Evolutionary conservation across 202 grass and related monocot species (phyloP).

Genomic region (Brachypodium distachyon): DNA sequence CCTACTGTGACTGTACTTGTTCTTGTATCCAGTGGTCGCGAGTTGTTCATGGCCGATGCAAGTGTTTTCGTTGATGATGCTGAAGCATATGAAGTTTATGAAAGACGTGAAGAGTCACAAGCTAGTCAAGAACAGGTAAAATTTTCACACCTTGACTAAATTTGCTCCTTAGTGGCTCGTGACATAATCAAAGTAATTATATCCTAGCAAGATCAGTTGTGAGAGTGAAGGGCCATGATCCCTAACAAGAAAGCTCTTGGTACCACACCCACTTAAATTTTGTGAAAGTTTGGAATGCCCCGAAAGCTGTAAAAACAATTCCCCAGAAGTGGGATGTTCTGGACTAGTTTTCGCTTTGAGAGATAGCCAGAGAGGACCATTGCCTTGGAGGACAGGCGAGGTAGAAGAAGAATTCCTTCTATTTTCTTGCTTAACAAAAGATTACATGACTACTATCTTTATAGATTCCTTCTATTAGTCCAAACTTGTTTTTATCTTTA

Average conservation of each 20-base stretch:
- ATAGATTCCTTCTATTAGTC: too few species aligned
- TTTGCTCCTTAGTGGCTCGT: not conserved
- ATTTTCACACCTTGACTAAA: not conserved
- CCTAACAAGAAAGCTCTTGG: not conserved
- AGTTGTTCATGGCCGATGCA: slow-evolving; percentile 88
- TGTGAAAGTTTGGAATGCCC: not conserved
- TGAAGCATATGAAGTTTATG: slow-evolving; percentile 92
- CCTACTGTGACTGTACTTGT: not conserved
- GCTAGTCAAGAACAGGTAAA: slow-evolving; percentile 49
- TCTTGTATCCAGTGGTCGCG: slow-evolving; percentile 81
- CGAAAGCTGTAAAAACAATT: not conserved
- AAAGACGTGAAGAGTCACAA: slow-evolving; percentile 60
- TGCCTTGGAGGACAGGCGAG: not conserved
- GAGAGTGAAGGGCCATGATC: not conserved
- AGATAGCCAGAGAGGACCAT: not conserved
- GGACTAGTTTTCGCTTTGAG: not conserved
- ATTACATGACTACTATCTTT: not conserved
- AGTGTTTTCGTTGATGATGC: slow-evolving; percentile 94
- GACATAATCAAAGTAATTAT: not conserved
- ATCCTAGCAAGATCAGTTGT: not conserved
- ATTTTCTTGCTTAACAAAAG: not conserved
- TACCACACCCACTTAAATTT: not conserved
- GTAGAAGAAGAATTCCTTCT: not conserved
- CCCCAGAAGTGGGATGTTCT: not conserved
- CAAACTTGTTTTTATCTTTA: too few species aligned